phyloP scores from a whole-genome alignment of 2,329 filamentous ascomycete genomes.

The Fusarium mexicanum region DNA sequence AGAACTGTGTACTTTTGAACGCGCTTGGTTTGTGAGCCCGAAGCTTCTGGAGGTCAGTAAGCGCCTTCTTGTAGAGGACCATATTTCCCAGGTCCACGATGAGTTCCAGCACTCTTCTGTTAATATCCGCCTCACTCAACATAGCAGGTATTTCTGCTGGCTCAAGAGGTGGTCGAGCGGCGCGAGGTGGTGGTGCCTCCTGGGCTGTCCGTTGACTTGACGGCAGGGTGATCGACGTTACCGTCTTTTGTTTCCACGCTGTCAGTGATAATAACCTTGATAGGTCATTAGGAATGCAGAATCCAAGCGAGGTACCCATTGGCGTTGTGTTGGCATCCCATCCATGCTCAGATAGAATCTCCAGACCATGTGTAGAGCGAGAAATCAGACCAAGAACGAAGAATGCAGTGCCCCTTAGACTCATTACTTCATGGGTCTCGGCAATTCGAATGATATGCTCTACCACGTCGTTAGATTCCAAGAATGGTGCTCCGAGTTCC shows the following conservation, averaged over 20 bases:
- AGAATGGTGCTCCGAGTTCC: constrained; percentile 93
- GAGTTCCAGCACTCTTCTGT: constrained; percentile 82
- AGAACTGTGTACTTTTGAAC: constrained; percentile 81
- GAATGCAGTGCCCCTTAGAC: constrained; percentile 92
- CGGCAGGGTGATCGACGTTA: constrained; percentile 58
- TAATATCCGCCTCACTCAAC: constrained; percentile 71
- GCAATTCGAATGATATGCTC: constrained; percentile 88
- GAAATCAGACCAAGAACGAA: constrained; percentile 95
- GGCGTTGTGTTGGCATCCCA: constrained; percentile 93
- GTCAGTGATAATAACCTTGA: constrained; percentile 78
- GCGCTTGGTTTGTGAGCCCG: constrained; percentile 78
- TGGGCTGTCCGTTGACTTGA: constrained; percentile 63
- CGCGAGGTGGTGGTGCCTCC: constrained; percentile 54
- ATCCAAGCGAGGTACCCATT: constrained; percentile 83
- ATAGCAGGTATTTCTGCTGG: constrained; percentile 54
- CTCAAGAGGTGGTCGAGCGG: constrained; percentile 55
- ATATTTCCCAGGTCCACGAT: constrained; percentile 92
- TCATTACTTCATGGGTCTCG: constrained; percentile 88
- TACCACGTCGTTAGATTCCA: constrained; percentile 90
- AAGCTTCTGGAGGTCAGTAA: constrained; percentile 82
- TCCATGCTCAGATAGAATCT: constrained; percentile 87
- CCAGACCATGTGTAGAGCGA: constrained; percentile 87
- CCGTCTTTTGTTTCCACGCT: constrained; percentile 65
- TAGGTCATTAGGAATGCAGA: constrained; percentile 85
- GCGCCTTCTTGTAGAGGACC: constrained; percentile 87